Conservation (phyloP, 1,139 yeast species). For the Saccharomyces hybrid region DNA sequence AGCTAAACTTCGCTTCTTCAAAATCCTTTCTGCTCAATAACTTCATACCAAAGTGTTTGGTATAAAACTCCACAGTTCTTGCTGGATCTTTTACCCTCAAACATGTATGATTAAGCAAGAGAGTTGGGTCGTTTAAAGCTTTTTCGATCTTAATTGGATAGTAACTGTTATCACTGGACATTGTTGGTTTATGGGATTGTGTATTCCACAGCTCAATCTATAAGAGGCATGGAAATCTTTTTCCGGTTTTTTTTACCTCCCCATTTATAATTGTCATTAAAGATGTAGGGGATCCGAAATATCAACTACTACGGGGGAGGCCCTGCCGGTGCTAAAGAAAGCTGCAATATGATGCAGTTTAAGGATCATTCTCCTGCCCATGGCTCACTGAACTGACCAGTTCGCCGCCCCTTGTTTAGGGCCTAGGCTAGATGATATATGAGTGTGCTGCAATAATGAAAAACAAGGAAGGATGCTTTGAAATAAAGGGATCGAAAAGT, state of each 20-base stretch:
- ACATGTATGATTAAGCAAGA: slow-evolving; percentile 58
- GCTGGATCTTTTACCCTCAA: slow-evolving; percentile 79
- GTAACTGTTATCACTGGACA: neutral
- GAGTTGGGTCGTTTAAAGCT: slow-evolving; percentile 21
- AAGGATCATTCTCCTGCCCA: neutral
- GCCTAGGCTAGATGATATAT: neutral
- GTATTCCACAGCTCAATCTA: neutral
- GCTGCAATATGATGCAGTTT: neutral
- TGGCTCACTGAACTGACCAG: neutral
- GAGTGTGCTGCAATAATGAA: neutral
- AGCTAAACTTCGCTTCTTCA: slow-evolving; percentile 50
- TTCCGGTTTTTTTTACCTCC: neutral
- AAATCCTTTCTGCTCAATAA: slow-evolving; percentile 47
- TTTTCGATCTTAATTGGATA: slow-evolving; percentile 18
- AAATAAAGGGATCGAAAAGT: neutral
- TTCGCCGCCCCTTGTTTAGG: neutral
- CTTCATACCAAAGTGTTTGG: slow-evolving; percentile 67
- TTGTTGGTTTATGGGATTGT: neutral
- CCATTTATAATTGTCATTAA: neutral
- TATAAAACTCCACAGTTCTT: slow-evolving; percentile 64
- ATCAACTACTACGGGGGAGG: neutral
- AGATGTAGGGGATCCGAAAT: neutral
- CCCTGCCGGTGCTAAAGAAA: neutral
- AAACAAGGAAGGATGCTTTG: neutral
- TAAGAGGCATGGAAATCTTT: neutral